Conservation (phyloP, 163 green algal genomes). For the Dunaliella salina region DNA sequence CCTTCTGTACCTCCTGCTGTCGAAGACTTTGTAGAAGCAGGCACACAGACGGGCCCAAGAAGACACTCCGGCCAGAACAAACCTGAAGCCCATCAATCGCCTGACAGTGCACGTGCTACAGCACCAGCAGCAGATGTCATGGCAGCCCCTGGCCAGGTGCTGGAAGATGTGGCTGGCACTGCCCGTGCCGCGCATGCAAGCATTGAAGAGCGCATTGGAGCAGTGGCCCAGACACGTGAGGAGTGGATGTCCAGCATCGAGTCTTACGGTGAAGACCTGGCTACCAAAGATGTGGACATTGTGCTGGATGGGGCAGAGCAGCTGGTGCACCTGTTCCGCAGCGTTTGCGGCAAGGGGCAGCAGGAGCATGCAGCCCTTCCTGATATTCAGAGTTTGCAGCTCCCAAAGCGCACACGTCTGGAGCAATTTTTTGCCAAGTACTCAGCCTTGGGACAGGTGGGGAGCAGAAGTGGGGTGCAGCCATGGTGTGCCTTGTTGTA, state of each 20-base stretch:
- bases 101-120: too few species aligned
- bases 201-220: background rate
- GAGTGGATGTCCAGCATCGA: background rate
- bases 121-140: too few species aligned
- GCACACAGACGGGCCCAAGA: too few species aligned
- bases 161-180: too few species aligned
- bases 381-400: background rate
- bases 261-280: background rate
- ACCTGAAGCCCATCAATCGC: too few species aligned
- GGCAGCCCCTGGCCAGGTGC: too few species aligned
- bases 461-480: background rate
- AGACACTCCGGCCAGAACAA: too few species aligned
- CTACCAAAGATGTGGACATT: background rate
- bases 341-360: background rate
- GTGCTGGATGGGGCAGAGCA: background rate
- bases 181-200: too few species aligned
- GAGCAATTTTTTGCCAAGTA: background rate
- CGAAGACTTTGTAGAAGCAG: too few species aligned
- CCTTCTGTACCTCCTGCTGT: too few species aligned
- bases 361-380: background rate
- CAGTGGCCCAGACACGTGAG: background rate
- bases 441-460: background rate
- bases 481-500: too few species aligned
- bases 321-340: background rate
- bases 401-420: background rate